Conservation (phyloP, 768 basidiomycete genomes). For the Kwoniella botswanensis region DNA sequence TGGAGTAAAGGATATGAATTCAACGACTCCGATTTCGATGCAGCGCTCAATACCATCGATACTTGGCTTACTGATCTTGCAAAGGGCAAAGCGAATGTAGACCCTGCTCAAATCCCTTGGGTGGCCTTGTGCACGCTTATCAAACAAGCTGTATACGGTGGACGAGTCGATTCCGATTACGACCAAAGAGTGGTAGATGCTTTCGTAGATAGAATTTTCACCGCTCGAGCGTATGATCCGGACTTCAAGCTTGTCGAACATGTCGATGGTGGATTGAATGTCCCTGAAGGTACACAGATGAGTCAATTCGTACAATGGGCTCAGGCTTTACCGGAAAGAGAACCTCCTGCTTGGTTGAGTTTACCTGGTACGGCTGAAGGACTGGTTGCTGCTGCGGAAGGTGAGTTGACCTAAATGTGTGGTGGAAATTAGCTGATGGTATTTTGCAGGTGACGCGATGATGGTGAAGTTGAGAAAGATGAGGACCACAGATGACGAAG, state of each 20-base stretch:
- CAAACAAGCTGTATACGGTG: conserved; percentile 96
- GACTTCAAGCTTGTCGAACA: conserved; percentile 82
- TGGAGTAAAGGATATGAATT: conserved; percentile 98
- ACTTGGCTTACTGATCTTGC: conserved; percentile 80
- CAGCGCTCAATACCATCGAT: conserved; percentile 90
- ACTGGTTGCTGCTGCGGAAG: conserved; percentile 88
- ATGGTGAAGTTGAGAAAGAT: conserved; percentile 89
- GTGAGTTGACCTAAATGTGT: conserved; percentile 60
- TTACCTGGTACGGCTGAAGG: conserved; percentile 90
- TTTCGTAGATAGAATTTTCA: conserved; percentile 90
- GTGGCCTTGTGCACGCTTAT: conserved; percentile 88
- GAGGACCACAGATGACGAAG: conserved; percentile 63
- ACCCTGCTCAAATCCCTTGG: conserved; percentile 93
- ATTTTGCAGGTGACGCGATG: conserved; percentile 59
- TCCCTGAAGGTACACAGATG: conserved; percentile 90
- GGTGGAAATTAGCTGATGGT: not conserved
- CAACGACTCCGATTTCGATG: conserved; percentile 97
- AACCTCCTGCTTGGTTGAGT: conserved; percentile 92
- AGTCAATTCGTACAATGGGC: conserved; percentile 92
- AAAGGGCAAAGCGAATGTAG: conserved; percentile 87
- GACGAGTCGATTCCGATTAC: conserved; percentile 90
- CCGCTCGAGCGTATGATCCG: conserved; percentile 83
- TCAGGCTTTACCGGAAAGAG: conserved; percentile 82
- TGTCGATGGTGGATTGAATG: conserved; percentile 63
- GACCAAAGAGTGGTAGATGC: conserved; percentile 91